Base-by-base conservation (phyloP, 495 filamentous ascomycete species). In the Penicillium silybi region DNA sequence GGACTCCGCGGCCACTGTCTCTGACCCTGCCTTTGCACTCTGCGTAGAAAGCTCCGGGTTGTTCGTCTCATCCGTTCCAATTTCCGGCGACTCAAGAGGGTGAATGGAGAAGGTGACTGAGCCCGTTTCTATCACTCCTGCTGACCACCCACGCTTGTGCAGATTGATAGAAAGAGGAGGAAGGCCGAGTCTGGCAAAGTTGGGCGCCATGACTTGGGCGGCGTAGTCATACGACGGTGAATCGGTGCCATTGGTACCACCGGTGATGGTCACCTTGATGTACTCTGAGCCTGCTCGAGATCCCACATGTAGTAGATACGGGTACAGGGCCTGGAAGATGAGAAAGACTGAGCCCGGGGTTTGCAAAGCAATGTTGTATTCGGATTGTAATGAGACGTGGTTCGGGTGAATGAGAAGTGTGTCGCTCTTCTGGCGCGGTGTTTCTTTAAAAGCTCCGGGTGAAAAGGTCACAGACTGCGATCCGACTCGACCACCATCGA, bases 281-380 rank as follows among this genome's bases (percentile, higher is more conserved):
- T 73, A 75, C 2, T 71, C 63, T 13, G 59, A 26, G 18, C 27
- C 1, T 41, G 46, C 41, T 25, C 34, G 50, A 13, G 65, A 57
- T 42, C 73, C 74, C 1, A 81, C 76, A 52, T 85, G 83, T 2
- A 95, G 65, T 3, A 93, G 64, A 64, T 85, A 92, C 0, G 90
- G 90, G 37, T 95, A 80, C 4, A 96, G 68, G 2, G 90, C 86
- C 67, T 96, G 90, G 55, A 93, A 81, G 23, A 92, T 81, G n/a
- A 95, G 74, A 47, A 84, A 71, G 0, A 88, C 78, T 39, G 69
- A 64, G 11, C 72, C 72, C 2, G 69, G 60, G 9, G 70, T 75
- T 3, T 54, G 25, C 18, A 69, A 53, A n/a, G 43, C 37, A 16
- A 75, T 70, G 20, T 61, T 58, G 52, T 74, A 69, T 41, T 66